Evolutionary conservation across 2,329 filamentous ascomycete species (phyloP), one percentile per base, ranked within the genome.

Genomic region (Myriosclerotinia duriaeana): DNA sequence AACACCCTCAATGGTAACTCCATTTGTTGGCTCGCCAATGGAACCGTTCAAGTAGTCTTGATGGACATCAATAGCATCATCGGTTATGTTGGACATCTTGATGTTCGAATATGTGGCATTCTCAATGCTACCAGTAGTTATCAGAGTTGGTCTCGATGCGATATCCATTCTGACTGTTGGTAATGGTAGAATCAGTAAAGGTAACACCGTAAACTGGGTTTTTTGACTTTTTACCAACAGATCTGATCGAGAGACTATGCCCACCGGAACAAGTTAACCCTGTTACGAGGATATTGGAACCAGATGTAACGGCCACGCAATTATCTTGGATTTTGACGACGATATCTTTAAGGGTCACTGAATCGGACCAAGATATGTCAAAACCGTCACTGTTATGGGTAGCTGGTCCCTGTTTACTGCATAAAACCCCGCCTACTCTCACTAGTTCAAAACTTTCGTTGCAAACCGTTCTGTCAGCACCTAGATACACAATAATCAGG

Each of bases 241-340:
- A 85, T 56, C 85, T 84, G 71, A 88, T 85, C 65, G 82, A 84
- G 17, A 88, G 77, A 59, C 85, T 85, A 60, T 76, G 74, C 2
- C 75, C 75, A 7, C 72, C 73, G 6, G 67, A 70, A 64, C 75
- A 76, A 22, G 67, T 68, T 59, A 73, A 71, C 8, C 70, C 70
- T 1, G 70, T 74, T 66, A 76, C 73, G 14, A 67, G 69, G 44
- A 76, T 75, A 34, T 52, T 60, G 17, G 78, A 80, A 64, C 84
- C 84, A 2, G 82, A 85, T 78, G 86, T 87, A 70, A 87, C 77
- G 40, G 84, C 85, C 12, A 87, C 76, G 71, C 84, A 87, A 72
- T 87, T 85, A 68, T 87, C 84, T 76, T 87, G 84, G 77, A 86
- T 86, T 73, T 82, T 79, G 48, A 86, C 78, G 64, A 77, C 79